phyloP scores from a whole-genome alignment of 305 asterid genomes.

The Solanum chacoense region DNA sequence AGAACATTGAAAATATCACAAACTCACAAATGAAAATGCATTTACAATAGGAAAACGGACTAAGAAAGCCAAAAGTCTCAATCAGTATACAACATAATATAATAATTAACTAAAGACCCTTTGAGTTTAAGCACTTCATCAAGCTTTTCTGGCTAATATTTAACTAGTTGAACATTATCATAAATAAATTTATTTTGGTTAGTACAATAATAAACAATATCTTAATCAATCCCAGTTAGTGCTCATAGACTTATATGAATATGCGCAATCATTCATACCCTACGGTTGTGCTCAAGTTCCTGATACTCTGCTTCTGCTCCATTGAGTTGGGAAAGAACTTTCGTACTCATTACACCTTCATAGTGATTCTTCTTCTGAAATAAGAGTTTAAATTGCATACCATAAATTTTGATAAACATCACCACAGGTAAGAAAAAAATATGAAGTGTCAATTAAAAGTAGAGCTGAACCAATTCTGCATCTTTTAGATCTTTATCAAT shows the following conservation, averaged over 20 bases:
- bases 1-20: background rate
- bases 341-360: constrained; percentile 42
- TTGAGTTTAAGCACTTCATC: background rate
- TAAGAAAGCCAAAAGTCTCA: background rate
- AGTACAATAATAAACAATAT: background rate
- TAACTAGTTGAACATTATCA: background rate
- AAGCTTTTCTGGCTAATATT: background rate
- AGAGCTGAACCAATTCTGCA: constrained; percentile 42
- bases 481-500: constrained; percentile 39
- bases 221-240: background rate
- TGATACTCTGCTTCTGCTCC: constrained; percentile 37
- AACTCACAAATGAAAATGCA: background rate
- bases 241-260: background rate
- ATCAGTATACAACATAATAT: background rate
- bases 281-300: constrained; percentile 49
- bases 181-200: background rate
- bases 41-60: background rate
- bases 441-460: background rate
- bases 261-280: constrained; percentile 31
- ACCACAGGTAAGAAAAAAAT: background rate
- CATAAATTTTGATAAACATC: constrained; percentile 8
- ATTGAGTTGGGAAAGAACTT: constrained; percentile 39
- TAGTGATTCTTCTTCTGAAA: constrained; percentile 53
- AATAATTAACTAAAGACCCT: background rate
- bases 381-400: background rate